Evolutionary conservation across 345 rosid species (phyloP), one percentile per base, ranked within the genome.

Genomic region (Carallia pectinifolia): DNA sequence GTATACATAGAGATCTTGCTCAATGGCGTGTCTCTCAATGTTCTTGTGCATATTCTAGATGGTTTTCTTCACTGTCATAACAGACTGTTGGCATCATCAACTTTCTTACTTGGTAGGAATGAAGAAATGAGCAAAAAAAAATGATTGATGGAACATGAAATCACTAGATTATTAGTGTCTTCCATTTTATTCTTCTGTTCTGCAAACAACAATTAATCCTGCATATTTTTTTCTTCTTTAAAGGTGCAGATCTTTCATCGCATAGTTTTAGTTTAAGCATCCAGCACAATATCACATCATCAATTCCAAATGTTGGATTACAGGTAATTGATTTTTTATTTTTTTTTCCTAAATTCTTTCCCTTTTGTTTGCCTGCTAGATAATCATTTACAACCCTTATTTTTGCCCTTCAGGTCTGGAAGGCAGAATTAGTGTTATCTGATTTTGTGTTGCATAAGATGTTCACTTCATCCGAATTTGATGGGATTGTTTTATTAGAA

Each of bases 401-500:
- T 71, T 74, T 76, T 33, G 15, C 62, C 69, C 61, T 72, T 70
- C 81, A 94, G 98, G 88, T 94, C 5, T 94, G 98, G 98, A 90
- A 85, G 83, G 91, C 98, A 12, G 86, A 91, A 75, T 68, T 94
- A 29, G 71, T 89, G 53, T 82, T 94, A 55, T 81, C 95, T 50
- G 97, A 94, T 65, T 89, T 91, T 66, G 85, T 89, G 68, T 62
- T 87, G 83, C 95, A 94, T 79, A 82, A 84, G 75, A 88, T 87
- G 72, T 80, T 74, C 69, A 87, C 89, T 68, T 85, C 93, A 3
- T 81, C 84, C 53, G 86, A 82, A 9, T 80, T 91, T 54, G 83
- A 82, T 80, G 89, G 80, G 62, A 75, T 73, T 62, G 72, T 81
- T 39, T 76, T 85, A 15, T 58, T 91, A 6, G 97, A 88, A 77